phyloP scores from a whole-genome alignment of 495 filamentous ascomycete species.

The Daldinia decipiens region DNA sequence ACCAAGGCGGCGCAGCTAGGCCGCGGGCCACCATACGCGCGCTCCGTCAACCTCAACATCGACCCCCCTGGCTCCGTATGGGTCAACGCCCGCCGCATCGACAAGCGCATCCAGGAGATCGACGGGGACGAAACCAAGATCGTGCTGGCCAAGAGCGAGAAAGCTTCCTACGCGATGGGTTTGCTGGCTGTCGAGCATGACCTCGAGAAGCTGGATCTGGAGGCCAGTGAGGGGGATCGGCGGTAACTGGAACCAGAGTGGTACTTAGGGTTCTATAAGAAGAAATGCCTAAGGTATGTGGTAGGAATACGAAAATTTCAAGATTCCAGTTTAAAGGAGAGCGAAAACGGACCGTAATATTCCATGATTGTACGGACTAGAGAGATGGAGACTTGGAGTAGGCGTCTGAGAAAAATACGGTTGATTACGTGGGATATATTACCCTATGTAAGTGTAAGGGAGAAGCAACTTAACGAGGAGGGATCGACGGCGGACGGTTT shows the following conservation, averaged over 20 bases:
- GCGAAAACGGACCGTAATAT: constrained; percentile 1
- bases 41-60: constrained; percentile 53
- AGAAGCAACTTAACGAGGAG: constrained; percentile 1
- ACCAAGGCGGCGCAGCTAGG: constrained; percentile 73
- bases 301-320: constrained; percentile 1
- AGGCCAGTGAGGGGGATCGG: constrained; percentile 33
- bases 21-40: constrained; percentile 76
- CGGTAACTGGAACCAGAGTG: background rate
- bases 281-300: background rate
- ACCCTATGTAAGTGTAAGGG: background rate
- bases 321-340: background rate
- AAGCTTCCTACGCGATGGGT: constrained; percentile 64
- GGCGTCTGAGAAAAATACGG: constrained; percentile 18
- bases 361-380: constrained; percentile 13
- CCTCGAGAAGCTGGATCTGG: constrained; percentile 59
- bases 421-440: constrained; percentile 19
- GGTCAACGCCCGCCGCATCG: constrained; percentile 55
- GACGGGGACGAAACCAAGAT: constrained; percentile 47
- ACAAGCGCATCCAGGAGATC: constrained; percentile 55
- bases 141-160: constrained; percentile 59
- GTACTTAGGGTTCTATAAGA: no score
- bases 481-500: constrained; percentile 10
- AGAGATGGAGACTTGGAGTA: constrained; percentile 9
- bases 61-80: constrained; percentile 51
- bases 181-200: constrained; percentile 63